These are phyloP conservation scores for Fusarium acutatum DNA, from an alignment of 2,329 filamentous ascomycete species.

Conservation along the genomic window DNA sequence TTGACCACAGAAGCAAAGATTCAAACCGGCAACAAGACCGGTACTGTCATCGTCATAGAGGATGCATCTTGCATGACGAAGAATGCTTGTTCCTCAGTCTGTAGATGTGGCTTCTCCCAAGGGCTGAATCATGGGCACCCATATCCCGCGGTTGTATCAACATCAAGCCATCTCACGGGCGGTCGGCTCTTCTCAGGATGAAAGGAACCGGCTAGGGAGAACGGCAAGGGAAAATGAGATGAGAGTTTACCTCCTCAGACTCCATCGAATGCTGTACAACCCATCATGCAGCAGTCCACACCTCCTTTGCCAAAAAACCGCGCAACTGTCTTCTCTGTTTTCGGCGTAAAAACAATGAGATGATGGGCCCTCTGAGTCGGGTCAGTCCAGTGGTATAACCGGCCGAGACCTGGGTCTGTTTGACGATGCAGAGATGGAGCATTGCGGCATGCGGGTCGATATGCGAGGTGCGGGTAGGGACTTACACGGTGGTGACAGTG, in stretches of 20 bases:
- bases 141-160: background rate
- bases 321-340: constrained; percentile 13
- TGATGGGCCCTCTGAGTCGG: constrained; percentile 24
- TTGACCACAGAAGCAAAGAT: background rate
- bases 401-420: constrained; percentile 30
- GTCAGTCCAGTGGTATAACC: constrained; percentile 33
- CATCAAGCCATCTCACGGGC: constrained; percentile 7
- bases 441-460: constrained; percentile 21
- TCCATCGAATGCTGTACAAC: constrained; percentile 6
- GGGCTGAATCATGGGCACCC: background rate
- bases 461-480: constrained; percentile 22
- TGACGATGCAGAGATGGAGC: constrained; percentile 18
- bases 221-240: constrained; percentile 3
- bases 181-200: constrained; percentile 27
- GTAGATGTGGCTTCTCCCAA: constrained; percentile 14
- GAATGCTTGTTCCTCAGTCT: constrained; percentile 9
- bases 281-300: constrained; percentile 27
- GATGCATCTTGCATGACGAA: constrained; percentile 17
- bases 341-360: constrained; percentile 6
- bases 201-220: constrained; percentile 25
- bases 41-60: constrained; percentile 14
- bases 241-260: background rate
- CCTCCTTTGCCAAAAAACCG: constrained; percentile 30
- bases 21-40: background rate
- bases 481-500: background rate